Base-by-base conservation (phyloP, 1,284 basidiomycete species). In the Irpex rosettiformis region DNA sequence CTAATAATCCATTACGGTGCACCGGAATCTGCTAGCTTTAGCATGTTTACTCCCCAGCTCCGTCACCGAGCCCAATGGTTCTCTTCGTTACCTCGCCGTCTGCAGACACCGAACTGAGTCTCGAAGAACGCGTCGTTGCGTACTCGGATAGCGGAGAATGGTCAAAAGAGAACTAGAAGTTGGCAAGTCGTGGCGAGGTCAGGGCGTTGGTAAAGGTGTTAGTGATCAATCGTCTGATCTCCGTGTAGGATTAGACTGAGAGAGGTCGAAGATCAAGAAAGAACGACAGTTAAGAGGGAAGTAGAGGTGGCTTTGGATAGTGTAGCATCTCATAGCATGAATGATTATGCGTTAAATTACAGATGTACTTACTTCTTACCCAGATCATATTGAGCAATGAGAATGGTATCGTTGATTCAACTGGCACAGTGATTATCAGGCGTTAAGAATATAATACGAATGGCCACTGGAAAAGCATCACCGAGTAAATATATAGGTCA, bases 271-370 rank as follows among this genome's bases (percentile, higher is more conserved):
- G 78, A 79, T 40, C 69, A 72, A 54, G 68, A 72, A 56, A 67
- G 75, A 78, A 29, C 63, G 52, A 52, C 68, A 74, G 45, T 62
- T 80, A 25, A 70, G 69, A n/a, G 71, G 77, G 16, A 65, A 66
- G 52, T 67, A 63, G 58, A 66, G 79, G 37, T 70, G 73, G 62
- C 59, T 82, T 3, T 86, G 84, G 83, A 77, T 67, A 57, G 24
- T 83, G 58, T 88, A 82, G 67, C 84, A 87, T 67, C 61, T 69
- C 47, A 27, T 80, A 43, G 75, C 68, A 8, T 77, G 68, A 66
- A 49, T n/a, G n/a, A 13, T 40, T 16, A 11, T 11, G 33, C 11
- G n/a, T 40, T n/a, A n/a, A n/a, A n/a, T n/a, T n/a, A n/a, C n/a
- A n/a, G n/a, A n/a, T n/a, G n/a, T n/a, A n/a, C n/a, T n/a, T n/a